These are phyloP conservation scores for Trametes gibbosa DNA, from an alignment of 768 basidiomycete species.

Conservation along the genomic window DNA sequence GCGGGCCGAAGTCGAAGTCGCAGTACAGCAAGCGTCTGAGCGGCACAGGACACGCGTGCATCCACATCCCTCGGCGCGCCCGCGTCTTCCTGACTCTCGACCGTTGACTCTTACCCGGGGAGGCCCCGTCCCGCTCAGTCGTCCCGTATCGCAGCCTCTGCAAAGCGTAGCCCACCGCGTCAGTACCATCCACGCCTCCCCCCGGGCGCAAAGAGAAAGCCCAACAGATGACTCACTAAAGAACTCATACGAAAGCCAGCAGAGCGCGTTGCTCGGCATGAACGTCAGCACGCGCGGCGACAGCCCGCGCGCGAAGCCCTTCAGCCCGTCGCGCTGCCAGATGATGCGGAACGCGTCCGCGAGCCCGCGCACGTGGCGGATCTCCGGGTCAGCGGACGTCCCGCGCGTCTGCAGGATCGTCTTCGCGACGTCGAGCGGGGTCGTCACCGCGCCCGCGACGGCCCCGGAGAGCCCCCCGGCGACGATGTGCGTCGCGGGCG, in stretches of 20 bases:
- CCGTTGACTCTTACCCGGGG: too few species aligned
- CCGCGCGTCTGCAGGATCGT: conserved; percentile 95
- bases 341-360: conserved; percentile 86
- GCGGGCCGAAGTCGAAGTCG: too few species aligned
- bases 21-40: not conserved
- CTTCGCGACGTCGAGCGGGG: conserved; percentile 96
- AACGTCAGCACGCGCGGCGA: conserved; percentile 90
- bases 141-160: conserved; percentile 29
- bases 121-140: not conserved
- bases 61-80: not conserved
- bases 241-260: conserved; percentile 98
- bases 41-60: not conserved
- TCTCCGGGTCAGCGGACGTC: conserved; percentile 79
- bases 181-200: not conserved
- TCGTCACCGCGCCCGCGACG: conserved; percentile 93
- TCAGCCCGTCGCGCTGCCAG: conserved; percentile 78
- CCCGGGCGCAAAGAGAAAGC: not conserved
- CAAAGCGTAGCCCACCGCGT: not conserved
- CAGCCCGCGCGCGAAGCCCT: conserved; percentile 84
- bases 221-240: conserved; percentile 72
- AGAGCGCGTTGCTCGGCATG: conserved; percentile 95
- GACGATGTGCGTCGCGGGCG: conserved; percentile 88
- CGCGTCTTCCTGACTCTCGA: too few species aligned
- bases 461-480: conserved; percentile 93
- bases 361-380: conserved; percentile 83